A percentile compares a stretch with the other conserved stretches of the same genome.
Evolutionary conservation across 345 rosid genomes (phyloP).

Genomic region (Atalantia buxifolia): DNA sequence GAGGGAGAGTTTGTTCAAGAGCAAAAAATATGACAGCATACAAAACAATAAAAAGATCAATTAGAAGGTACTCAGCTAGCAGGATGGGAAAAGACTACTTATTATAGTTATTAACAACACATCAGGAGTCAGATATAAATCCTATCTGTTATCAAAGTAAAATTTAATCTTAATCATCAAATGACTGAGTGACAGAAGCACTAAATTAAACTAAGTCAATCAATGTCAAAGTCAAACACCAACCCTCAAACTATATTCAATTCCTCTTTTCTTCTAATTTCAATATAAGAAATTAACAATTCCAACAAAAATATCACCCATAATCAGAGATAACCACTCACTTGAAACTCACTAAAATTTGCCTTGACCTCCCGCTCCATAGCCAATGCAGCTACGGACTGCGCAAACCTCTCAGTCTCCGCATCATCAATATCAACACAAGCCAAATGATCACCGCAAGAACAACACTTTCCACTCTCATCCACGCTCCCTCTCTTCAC

Average conservation of each 20-base stretch:
- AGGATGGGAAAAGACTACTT: neutral
- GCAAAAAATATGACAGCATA: too few species aligned
- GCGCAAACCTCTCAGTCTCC: constrained; percentile 64
- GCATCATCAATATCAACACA: constrained; percentile 67
- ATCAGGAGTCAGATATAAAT: neutral
- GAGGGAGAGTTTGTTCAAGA: too few species aligned
- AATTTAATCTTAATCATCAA: neutral
- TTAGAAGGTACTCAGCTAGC: too few species aligned
- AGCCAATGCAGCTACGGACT: constrained; percentile 70
- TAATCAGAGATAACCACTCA: constrained; percentile 14
- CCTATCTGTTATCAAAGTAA: neutral
- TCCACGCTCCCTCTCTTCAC: constrained; percentile 54
- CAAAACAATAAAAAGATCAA: too few species aligned
- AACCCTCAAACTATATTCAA: neutral
- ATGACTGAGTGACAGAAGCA: neutral
- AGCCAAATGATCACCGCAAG: constrained; percentile 59
- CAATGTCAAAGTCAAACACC: neutral
- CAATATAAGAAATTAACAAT: neutral
- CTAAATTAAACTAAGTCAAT: neutral
- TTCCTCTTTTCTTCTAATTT: neutral
- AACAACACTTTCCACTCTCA: constrained; percentile 50
- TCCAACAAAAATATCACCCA: neutral
- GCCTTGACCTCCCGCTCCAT: constrained; percentile 73
- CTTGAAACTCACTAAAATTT: constrained; percentile 85
- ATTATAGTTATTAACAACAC: neutral